Evolutionary conservation across 129 eudicot genomes (phyloP), one percentile per base, ranked within the genome.

Genomic region (Escallonia herrerae): DNA sequence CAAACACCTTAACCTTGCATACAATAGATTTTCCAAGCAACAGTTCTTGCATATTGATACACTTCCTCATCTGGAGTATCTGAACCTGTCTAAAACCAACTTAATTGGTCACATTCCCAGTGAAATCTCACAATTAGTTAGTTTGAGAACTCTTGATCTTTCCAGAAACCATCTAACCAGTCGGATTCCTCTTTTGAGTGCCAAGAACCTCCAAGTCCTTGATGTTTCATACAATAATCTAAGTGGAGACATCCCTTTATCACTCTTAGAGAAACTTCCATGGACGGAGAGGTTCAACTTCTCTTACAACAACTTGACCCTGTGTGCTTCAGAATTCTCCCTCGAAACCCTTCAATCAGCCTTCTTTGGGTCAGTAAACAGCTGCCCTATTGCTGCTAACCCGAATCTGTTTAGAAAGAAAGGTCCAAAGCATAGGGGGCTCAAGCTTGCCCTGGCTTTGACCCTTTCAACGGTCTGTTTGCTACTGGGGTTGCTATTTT

Each of bases 381-480:
- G 88, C 60, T 90, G 97, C 68, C 97, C 97, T 2, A 76, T 90
- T 46, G 95, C 97, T 51, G 97, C 88, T 65, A 81, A 90, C 64
- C 90, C 91, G n/a, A 68, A 67, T 41, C 76, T 83, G 53, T 81
- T 86, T 65, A 77, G 63, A 61, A 77, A 58, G 68, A 83, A 74
- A 73, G 22, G 76, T 6, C 77, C 72, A 58, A 81, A 64, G 8
- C 84, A 83, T 58, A 77, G 63, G 59, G 90, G 84, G 40, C 86
- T 90, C 44, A 79, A 83, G 77, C 87, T 90, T 74, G 97, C 95
- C 14, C 70, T 86, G 62, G 86, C 76, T 47, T 68, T 90, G 63
- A 75, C 88, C 39, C 39, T 86, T 55, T 67, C 81, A 43, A 71
- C 81, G 74, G 62, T 81, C 54, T 83, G 68, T 73, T 67, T 83